Evolutionary conservation across 108 stramenopile genomes (phyloP).

Genomic region (Nitzschia inconspicua): DNA sequence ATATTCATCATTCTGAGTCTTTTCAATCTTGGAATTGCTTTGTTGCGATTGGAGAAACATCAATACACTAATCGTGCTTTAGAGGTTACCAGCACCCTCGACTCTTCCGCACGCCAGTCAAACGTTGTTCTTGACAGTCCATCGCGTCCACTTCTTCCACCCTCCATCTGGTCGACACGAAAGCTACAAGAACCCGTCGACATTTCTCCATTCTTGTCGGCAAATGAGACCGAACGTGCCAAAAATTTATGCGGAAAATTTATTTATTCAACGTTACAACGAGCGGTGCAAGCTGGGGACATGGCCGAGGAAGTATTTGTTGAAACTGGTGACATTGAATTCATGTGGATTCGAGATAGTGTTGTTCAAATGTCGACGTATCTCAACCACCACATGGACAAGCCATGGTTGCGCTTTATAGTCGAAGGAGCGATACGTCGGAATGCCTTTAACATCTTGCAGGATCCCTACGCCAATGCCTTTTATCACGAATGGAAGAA

Average conservation of each 20-base stretch:
- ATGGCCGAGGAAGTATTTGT: slow-evolving; percentile 56
- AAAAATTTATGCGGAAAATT: slow-evolving; percentile 1
- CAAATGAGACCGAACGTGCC: not conserved
- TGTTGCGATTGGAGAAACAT: no score
- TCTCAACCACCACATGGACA: slow-evolving; percentile 18
- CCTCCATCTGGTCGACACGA: slow-evolving; percentile 1
- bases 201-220: not conserved
- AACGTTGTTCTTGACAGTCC: no score
- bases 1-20: no score
- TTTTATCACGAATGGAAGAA: slow-evolving; percentile 31
- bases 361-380: slow-evolving; percentile 50
- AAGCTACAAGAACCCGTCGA: not conserved
- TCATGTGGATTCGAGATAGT: slow-evolving; percentile 75
- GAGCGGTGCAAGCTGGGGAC: not conserved
- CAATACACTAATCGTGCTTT: no score
- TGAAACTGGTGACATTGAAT: slow-evolving; percentile 77
- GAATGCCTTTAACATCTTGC: slow-evolving; percentile 46
- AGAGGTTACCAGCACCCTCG: no score
- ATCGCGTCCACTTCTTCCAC: not conserved
- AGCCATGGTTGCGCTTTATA: slow-evolving; percentile 39
- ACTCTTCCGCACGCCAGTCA: no score
- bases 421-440: slow-evolving; percentile 58
- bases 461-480: slow-evolving; percentile 73
- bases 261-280: not conserved
- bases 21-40: no score